Evolutionary conservation across 345 rosid species (phyloP).

Genomic region (Diplotaxis tenuifolia): DNA sequence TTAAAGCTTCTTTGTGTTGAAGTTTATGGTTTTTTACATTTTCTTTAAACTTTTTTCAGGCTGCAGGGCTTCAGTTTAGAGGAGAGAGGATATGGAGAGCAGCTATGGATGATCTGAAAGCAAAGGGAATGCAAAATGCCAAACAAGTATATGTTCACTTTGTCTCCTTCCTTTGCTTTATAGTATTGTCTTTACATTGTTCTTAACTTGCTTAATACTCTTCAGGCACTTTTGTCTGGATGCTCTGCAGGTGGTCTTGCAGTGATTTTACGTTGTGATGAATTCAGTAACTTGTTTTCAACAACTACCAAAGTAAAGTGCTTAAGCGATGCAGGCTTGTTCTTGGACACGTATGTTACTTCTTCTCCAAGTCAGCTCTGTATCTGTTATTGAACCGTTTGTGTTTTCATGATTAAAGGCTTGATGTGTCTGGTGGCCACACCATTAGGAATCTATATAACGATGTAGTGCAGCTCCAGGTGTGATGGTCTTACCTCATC

Average conservation of each 20-base stretch:
- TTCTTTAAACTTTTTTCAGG: constrained; percentile 9
- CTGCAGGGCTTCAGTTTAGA: constrained; percentile 70
- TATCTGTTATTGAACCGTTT: constrained; percentile 1
- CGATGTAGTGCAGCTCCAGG: constrained; percentile 86
- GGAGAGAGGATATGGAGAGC: constrained; percentile 93
- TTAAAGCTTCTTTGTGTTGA: no score
- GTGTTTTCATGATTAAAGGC: constrained; percentile 41
- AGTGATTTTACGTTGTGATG: constrained; percentile 79
- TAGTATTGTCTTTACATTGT: not conserved
- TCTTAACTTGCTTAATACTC: not conserved
- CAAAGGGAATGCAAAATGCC: constrained; percentile 75
- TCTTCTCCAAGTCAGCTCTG: not conserved
- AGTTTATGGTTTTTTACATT: no score
- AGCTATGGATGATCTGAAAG: constrained; percentile 74
- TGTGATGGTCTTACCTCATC: constrained; percentile 13
- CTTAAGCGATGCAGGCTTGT: constrained; percentile 93
- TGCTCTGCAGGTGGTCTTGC: constrained; percentile 98
- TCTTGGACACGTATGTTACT: constrained; percentile 75
- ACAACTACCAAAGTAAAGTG: constrained; percentile 70
- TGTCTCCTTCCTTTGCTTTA: not conserved
- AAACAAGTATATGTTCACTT: constrained; percentile 48
- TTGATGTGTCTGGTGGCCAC: constrained; percentile 82
- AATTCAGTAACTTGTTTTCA: constrained; percentile 70
- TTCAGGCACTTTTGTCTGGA: constrained; percentile 89
- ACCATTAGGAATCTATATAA: constrained; percentile 66